phyloP scores from a whole-genome alignment of 1,284 basidiomycete species.

The Sporisorium sorghi region DNA sequence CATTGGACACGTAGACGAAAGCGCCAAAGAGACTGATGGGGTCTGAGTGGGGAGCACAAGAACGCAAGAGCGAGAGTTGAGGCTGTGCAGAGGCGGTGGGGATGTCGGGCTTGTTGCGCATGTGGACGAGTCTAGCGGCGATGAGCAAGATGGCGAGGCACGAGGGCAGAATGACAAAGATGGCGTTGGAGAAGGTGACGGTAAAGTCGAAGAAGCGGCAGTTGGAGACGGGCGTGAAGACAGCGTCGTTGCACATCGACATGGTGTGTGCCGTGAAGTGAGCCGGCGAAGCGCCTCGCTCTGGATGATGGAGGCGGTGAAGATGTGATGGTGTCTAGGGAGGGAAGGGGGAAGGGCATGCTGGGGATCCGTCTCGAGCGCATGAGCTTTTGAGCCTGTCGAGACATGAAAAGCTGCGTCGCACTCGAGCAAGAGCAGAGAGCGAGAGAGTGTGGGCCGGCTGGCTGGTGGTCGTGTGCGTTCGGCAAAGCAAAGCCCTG shows the following conservation, averaged over 20 bases:
- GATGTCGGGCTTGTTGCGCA: slow-evolving; percentile 34
- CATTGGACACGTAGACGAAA: slow-evolving; percentile 30
- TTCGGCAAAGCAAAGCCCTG: slow-evolving; percentile 8
- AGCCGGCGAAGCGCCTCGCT: background rate
- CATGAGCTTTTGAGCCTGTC: slow-evolving; percentile 5
- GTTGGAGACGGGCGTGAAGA: slow-evolving; percentile 50
- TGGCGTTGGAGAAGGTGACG: slow-evolving; percentile 50
- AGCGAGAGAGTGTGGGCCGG: too few relatives aligned
- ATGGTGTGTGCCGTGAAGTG: slow-evolving; percentile 3
- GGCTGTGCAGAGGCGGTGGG: slow-evolving; percentile 16
- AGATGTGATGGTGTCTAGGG: background rate
- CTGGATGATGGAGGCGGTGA: background rate
- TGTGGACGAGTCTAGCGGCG: slow-evolving; percentile 11
- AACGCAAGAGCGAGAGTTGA: slow-evolving; percentile 16
- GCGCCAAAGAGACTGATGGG: slow-evolving; percentile 39
- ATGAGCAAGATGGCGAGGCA: slow-evolving; percentile 33
- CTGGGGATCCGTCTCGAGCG: background rate
- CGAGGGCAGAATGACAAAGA: slow-evolving; percentile 46
- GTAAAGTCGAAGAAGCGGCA: slow-evolving; percentile 62
- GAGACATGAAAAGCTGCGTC: slow-evolving; percentile 12
- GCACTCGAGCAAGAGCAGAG: background rate
- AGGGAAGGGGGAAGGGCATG: background rate
- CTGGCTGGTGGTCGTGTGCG: slow-evolving; percentile 3
- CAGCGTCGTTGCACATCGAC: slow-evolving; percentile 40
- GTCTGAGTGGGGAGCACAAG: slow-evolving; percentile 34